Percentiles rank a stretch among this genome's conserved stretches.
Evolutionary conservation across 768 basidiomycete genomes (phyloP).

Genomic region (Dioszegia aurantiaca): DNA sequence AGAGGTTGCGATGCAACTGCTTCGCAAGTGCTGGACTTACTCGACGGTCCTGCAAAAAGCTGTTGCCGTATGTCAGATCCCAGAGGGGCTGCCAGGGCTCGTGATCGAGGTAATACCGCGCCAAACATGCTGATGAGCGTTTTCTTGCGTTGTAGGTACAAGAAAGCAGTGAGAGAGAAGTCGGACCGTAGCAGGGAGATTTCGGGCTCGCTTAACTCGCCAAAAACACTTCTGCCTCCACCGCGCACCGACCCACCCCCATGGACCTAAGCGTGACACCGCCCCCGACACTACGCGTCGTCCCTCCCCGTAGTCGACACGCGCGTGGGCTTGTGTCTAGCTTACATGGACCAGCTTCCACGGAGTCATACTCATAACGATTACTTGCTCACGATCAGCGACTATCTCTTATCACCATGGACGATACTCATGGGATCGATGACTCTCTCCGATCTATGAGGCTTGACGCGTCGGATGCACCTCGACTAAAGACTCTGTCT

Average conservation of each 20-base stretch:
- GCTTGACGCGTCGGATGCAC: slow-evolving; percentile 23
- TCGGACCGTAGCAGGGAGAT: not conserved
- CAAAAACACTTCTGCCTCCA: slow-evolving; percentile 13
- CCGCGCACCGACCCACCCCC: too few relatives aligned
- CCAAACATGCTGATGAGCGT: slow-evolving; percentile 22
- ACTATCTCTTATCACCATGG: slow-evolving; percentile 14
- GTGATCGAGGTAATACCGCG: slow-evolving; percentile 4
- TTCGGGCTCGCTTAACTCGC: slow-evolving; percentile 12
- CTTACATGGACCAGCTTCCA: too few relatives aligned
- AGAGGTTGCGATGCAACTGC: too few relatives aligned
- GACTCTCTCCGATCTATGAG: slow-evolving; percentile 31
- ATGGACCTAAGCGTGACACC: too few relatives aligned
- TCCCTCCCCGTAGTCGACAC: too few relatives aligned
- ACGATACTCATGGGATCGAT: slow-evolving; percentile 28
- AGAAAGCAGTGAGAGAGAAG: not conserved
- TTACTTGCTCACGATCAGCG: too few relatives aligned
- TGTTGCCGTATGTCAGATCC: slow-evolving; percentile 27
- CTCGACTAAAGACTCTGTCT: slow-evolving; percentile 24
- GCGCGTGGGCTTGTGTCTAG: too few relatives aligned
- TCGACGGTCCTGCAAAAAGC: slow-evolving; percentile 40
- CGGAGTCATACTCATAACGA: too few relatives aligned
- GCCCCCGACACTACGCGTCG: too few relatives aligned
- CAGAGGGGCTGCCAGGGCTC: slow-evolving; percentile 16
- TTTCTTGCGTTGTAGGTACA: not conserved
- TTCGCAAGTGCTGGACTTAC: too few relatives aligned